Evolutionary conservation across 1,284 basidiomycete genomes (phyloP).

Genomic region (Rhodotorula sp.): DNA sequence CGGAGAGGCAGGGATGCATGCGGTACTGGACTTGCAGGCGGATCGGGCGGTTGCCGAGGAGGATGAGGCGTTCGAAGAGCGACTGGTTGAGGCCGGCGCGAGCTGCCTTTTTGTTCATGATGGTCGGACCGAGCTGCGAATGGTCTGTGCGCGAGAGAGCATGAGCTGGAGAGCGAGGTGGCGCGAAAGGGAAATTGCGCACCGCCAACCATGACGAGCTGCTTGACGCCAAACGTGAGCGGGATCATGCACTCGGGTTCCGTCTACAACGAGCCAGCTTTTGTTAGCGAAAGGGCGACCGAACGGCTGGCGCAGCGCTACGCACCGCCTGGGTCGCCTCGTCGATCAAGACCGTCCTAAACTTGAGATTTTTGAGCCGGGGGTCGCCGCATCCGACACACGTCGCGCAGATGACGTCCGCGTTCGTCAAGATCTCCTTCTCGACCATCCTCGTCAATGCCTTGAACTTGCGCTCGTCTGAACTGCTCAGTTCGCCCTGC

Average conservation of each 20-base stretch:
- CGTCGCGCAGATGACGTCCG: conserved; percentile 98
- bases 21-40: conserved; percentile 99
- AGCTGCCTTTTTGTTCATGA: conserved; percentile 99
- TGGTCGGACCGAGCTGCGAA: conserved; percentile 91
- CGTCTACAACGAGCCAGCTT: conserved; percentile 37
- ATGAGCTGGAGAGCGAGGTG: neutral
- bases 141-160: conserved; percentile 34
- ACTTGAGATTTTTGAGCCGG: conserved; percentile 91
- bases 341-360: conserved; percentile 96
- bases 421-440: conserved; percentile 90
- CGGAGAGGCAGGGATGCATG: conserved; percentile 98
- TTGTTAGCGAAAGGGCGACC: conserved; percentile 23
- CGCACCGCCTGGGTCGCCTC: conserved; percentile 95
- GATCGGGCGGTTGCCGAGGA: conserved; percentile 93
- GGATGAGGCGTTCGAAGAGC: conserved; percentile 93
- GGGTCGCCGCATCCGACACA: conserved; percentile 98
- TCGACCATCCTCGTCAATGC: conserved; percentile 90
- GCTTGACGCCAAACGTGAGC: conserved; percentile 95
- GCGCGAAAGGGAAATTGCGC: conserved; percentile 13
- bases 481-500: conserved; percentile 92
- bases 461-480: conserved; percentile 97
- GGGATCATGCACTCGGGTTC: conserved; percentile 96
- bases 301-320: conserved; percentile 16
- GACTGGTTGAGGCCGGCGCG: conserved; percentile 95
- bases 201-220: conserved; percentile 95